Base-by-base conservation (phyloP, 2,329 filamentous ascomycete species). In the Pyricularia sp. region DNA sequence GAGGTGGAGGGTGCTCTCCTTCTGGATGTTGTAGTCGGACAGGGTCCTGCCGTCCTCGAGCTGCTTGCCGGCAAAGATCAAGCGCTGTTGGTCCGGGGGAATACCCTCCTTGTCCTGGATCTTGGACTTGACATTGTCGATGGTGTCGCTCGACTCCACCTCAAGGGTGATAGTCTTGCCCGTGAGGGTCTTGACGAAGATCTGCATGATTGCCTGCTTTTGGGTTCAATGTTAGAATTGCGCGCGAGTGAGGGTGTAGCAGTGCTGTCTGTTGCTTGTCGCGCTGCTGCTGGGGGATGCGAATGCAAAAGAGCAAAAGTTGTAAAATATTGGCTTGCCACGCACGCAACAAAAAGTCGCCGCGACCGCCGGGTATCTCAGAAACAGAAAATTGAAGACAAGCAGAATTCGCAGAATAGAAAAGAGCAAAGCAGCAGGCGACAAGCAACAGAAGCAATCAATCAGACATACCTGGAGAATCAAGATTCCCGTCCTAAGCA, bases 71-170 rank as follows among this genome's bases (percentile, higher is more conserved):
- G 95, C 95, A 85, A 98, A 99, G 90, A 99, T 99, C 83, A 99
- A 85, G 82, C 95, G 94, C 88, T 99, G 95, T 84, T 98, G 95
- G 87, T 98, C 95, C 66, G 95, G 94, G 80, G 95, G 95, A 76
- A 99, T 99, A 77, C 95, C 94, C 88, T 99, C 95, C 92, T 98
- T 99, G 90, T 98, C 95, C 93, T 90, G 85, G 77, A 88, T 88
- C 90, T 99, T 98, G 87, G 92, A 93, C 91, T 98, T 98, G 87
- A 99, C 95, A 91, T 98, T 98, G 90, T 98, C 95, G 85, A 99
- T 98, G 81, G 94, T 98, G 86, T 99, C 95, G 80, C 91, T 94
- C 79, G 93, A 97, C 91, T 98, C 95, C 86, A 98, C 95, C 93
- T 99, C 95, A 79, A 99, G 94, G 91, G 95, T 98, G 91, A 98